A percentile compares a stretch with the other conserved stretches of the same genome.
Evolutionary conservation across 306 rosid species (phyloP).

Genomic region (Malus asiatica): DNA sequence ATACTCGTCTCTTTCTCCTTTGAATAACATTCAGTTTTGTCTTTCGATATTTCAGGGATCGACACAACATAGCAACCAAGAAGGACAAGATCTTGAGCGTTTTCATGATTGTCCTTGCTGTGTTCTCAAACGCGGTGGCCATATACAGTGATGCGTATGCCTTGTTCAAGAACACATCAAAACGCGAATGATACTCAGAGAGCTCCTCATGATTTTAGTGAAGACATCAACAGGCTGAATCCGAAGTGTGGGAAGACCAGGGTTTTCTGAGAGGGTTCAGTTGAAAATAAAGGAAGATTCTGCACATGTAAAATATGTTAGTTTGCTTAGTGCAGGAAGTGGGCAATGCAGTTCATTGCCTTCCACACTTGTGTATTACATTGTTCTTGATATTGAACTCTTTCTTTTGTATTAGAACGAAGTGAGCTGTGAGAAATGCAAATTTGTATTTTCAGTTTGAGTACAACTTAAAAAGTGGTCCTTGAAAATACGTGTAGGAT

Average conservation of each 20-base stretch:
- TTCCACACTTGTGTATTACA: neutral
- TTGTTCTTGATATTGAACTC: neutral
- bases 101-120: slow-evolving; percentile 68
- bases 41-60: slow-evolving; percentile 45
- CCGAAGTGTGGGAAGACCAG: slow-evolving; percentile 22
- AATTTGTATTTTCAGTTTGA: neutral
- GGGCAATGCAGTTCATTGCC: slow-evolving; percentile 3
- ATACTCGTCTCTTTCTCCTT: slow-evolving; percentile 36
- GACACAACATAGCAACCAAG: slow-evolving; percentile 58
- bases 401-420: neutral
- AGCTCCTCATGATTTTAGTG: slow-evolving; percentile 8
- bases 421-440: neutral
- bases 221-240: slow-evolving; percentile 12
- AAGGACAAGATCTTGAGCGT: slow-evolving; percentile 55
- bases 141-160: slow-evolving; percentile 71
- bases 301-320: slow-evolving; percentile 20
- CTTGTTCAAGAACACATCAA: slow-evolving; percentile 36
- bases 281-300: slow-evolving; percentile 23
- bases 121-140: slow-evolving; percentile 64
- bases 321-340: slow-evolving; percentile 7
- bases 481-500: too few species aligned
- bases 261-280: slow-evolving; percentile 37
- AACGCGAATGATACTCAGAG: slow-evolving; percentile 5
- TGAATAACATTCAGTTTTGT: slow-evolving; percentile 23
- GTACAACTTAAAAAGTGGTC: too few species aligned